Evolutionary conservation across 805 yeast species (phyloP).

Genomic region (Kuraishia hungarica): DNA sequence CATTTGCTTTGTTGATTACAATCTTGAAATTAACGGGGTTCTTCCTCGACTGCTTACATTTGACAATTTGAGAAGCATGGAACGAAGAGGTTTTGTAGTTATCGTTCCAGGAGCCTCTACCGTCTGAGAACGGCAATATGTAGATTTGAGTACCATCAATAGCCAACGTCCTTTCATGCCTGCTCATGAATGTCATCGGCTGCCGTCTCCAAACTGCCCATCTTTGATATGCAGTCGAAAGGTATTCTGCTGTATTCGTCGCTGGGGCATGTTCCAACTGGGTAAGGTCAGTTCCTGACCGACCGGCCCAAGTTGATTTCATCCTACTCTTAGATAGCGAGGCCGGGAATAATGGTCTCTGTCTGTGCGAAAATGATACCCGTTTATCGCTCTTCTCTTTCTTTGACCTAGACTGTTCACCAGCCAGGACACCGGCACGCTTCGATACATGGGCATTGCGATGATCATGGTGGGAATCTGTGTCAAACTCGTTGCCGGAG

Average conservation of each 20-base stretch:
- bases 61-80: conserved; percentile 69
- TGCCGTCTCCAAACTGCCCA: conserved; percentile 88
- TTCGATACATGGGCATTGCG: not conserved
- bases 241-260: not conserved
- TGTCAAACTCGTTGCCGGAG: not conserved
- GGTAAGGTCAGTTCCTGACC: not conserved
- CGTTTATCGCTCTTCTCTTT: not conserved
- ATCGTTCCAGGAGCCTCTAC: conserved; percentile 50
- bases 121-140: conserved; percentile 77
- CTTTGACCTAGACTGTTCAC: not conserved
- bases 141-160: conserved; percentile 94
- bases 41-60: conserved; percentile 69
- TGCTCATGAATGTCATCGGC: conserved; percentile 70
- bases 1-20: conserved; percentile 57
- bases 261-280: not conserved
- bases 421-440: not conserved
- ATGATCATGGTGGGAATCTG: not conserved
- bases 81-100: conserved; percentile 73
- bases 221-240: conserved; percentile 57
- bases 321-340: not conserved
- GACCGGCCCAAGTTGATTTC: not conserved
- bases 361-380: not conserved
- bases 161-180: conserved; percentile 76
- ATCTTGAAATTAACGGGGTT: conserved; percentile 77
- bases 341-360: not conserved